Percentiles rank a stretch among this genome's conserved stretches.
Conservation (phyloP, 2,329 filamentous ascomycete genomes). For the Neocucurbitaria cava region DNA sequence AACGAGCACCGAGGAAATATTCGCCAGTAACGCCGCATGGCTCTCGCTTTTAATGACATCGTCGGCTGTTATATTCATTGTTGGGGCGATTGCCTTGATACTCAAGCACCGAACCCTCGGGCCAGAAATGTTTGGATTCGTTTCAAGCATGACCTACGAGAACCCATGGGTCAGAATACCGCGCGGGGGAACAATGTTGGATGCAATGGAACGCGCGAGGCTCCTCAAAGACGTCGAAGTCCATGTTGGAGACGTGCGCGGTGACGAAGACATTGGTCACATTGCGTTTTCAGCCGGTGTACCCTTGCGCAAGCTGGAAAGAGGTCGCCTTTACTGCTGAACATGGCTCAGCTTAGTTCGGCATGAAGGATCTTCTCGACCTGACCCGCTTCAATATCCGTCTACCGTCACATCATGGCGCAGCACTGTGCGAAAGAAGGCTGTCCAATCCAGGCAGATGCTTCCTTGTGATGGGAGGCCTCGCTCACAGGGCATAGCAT, state of each 20-base stretch:
- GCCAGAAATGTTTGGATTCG: constrained; percentile 46
- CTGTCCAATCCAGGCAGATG: constrained; percentile 1
- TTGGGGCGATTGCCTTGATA: constrained; percentile 23
- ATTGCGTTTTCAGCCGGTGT: constrained; percentile 45
- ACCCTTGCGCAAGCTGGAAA: constrained; percentile 34
- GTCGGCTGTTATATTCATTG: constrained; percentile 25
- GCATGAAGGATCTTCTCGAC: constrained; percentile 2
- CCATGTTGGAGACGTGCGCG: constrained; percentile 40
- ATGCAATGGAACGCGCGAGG: constrained; percentile 45
- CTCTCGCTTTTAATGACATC: constrained; percentile 31
- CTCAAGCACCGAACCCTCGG: constrained; percentile 38
- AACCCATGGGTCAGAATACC: constrained; percentile 41
- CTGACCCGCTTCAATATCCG: constrained; percentile 15
- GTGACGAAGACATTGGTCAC: constrained; percentile 40
- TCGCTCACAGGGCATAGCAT: background rate
- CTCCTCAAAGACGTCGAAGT: constrained; percentile 41
- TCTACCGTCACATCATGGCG: constrained; percentile 12
- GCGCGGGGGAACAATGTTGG: constrained; percentile 36
- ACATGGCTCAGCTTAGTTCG: background rate
- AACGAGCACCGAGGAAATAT: constrained; percentile 23
- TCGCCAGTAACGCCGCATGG: constrained; percentile 39
- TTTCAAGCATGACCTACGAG: constrained; percentile 48
- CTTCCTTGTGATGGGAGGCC: background rate
- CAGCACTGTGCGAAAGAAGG: constrained; percentile 1
- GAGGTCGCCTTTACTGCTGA: constrained; percentile 36